Percentiles rank a stretch among this genome's conserved stretches.
These are phyloP conservation scores for Lichtheimia ornata DNA, from an alignment of 371 early-diverging fungal genomes.

Conservation along the genomic window DNA sequence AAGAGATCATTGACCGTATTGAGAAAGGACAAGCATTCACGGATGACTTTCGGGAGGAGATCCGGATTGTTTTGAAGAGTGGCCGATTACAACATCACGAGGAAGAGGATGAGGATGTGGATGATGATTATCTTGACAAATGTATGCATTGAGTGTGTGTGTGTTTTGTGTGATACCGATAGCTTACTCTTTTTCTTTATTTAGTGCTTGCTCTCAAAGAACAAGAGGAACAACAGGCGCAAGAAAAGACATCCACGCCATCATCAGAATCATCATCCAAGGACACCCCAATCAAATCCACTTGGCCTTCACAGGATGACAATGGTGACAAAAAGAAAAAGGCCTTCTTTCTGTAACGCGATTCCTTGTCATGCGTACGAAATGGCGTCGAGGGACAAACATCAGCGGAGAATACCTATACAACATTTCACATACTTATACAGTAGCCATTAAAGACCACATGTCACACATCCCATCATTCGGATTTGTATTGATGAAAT, in stretches of 20 bases:
- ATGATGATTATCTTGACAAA: constrained; percentile 42
- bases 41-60: constrained; percentile 35
- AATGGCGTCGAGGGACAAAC: no score
- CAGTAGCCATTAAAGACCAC: no score
- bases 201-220: constrained; percentile 27
- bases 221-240: constrained; percentile 1
- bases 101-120: constrained; percentile 17
- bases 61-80: constrained; percentile 37
- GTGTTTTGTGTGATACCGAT: no score
- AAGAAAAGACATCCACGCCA: background rate
- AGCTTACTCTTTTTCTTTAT: background rate
- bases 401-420: no score
- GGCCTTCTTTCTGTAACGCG: constrained; percentile 1
- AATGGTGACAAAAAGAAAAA: constrained; percentile 9
- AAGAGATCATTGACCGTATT: constrained; percentile 37
- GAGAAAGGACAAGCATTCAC: constrained; percentile 39
- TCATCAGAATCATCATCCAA: no score
- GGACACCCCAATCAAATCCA: background rate
- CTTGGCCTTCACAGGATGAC: constrained; percentile 1
- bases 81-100: constrained; percentile 15
- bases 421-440: no score
- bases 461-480: no score
- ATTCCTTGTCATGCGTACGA: no score
- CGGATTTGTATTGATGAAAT: no score
- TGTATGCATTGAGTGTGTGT: constrained; percentile 21